Evolutionary conservation across 2,329 filamentous ascomycete genomes (phyloP), one percentile per base, ranked within the genome.

Genomic region (Pseudocercospora pini-densiflorae): DNA sequence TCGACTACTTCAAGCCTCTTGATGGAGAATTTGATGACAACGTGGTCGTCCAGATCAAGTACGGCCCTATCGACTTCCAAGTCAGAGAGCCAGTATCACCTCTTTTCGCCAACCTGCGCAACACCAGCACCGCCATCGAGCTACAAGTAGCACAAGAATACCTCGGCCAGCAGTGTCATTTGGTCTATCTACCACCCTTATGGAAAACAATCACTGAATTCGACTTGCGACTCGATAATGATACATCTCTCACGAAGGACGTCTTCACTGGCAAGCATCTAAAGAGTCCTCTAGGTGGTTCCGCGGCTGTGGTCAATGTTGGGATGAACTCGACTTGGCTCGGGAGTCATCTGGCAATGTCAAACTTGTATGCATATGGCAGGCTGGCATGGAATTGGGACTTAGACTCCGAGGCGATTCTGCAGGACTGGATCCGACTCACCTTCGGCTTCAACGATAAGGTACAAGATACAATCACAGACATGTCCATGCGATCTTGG

Each of bases 11-110:
- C 76, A 80, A 86, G 16, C 81, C 82, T 0, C 82, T 92, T 0
- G 90, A 92, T 71, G 85, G 83, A 5, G 76, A 88, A 66, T 92
- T 92, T 64, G 87, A 89, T 23, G 87, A 89, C 54, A 92, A 92
- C 55, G 89, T 92, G 0, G 83, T 92, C 0, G 83, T 92, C 2
- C 90, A 92, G 74, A 88, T 92, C 77, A 92, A 92, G 77, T 91
- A 89, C 68, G 90, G 90, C 9, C 89, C 90, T 0, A 92, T 92
- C 66, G 90, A 92, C 73, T 92, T 92, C 76, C 90, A 92, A 72
- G 88, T 91, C 10, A 85, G 90, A 40, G 90, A 92, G 75, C 87
- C 90, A 1, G 78, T 84, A 1, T 90, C 87, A 3, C 89, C 90
- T 0, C 78, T 92, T 0, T 91, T 92, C 68, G 83, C 82, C 5